Conservation (phyloP, 176 grass and related monocot genomes). For the Phoenix dactylifera region DNA sequence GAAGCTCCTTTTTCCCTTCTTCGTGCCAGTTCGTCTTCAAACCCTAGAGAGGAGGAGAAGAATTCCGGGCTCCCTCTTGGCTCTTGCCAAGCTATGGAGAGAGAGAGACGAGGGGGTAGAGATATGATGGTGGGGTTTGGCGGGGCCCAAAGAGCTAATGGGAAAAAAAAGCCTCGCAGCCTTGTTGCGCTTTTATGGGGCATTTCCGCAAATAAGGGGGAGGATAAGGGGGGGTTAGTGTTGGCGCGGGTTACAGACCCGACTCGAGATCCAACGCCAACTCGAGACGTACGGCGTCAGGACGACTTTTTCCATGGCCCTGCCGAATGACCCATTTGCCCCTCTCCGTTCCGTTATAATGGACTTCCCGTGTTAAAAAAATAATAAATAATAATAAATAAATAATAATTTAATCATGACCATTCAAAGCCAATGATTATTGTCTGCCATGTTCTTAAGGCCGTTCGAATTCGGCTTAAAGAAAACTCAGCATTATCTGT, state of each 20-base stretch:
- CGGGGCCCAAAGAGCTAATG: conserved; percentile 21
- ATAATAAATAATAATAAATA: no score
- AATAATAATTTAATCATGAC: no score
- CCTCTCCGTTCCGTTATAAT: not conserved
- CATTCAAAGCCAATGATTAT: no score
- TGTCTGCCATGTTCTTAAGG: no score
- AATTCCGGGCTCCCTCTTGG: not conserved
- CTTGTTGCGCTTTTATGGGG: conserved; percentile 63
- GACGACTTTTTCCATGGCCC: not conserved
- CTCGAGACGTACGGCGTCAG: no score
- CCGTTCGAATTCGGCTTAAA: no score
- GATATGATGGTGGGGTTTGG: conserved; percentile 33
- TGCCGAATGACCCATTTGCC: conserved; percentile 2
- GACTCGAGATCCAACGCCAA: not conserved
- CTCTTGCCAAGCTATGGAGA: not conserved
- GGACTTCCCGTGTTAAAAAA: no score
- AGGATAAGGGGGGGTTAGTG: conserved; percentile 12
- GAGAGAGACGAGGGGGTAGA: not conserved
- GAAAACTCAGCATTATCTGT: no score
- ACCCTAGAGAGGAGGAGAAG: no score
- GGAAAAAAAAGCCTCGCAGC: conserved; percentile 7
- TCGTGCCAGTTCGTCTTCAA: no score
- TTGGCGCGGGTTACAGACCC: not conserved
- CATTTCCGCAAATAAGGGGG: conserved; percentile 14
- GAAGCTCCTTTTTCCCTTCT: no score